A percentile compares a stretch with the other conserved stretches of the same genome.
Conservation (phyloP, 2,329 filamentous ascomycete genomes). For the Fonsecaea multimorphosa region DNA sequence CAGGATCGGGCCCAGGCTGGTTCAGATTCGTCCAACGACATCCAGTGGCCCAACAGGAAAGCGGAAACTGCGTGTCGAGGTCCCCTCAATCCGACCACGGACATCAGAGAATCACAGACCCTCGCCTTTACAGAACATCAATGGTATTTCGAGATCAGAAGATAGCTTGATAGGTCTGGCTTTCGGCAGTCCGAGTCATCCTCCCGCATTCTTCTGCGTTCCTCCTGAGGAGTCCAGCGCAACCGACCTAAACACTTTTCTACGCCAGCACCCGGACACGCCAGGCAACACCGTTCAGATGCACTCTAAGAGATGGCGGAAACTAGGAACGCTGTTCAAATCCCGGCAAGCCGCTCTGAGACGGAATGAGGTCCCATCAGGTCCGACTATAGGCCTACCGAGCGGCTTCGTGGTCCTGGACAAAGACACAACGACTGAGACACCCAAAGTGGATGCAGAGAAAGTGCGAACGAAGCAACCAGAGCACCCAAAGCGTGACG, state of each 20-base stretch:
- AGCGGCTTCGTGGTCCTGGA: slow-evolving; percentile 32
- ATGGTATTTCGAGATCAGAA: slow-evolving; percentile 37
- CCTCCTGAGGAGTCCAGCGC: slow-evolving; percentile 11
- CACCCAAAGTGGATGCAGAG: slow-evolving; percentile 12
- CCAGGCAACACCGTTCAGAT: slow-evolving; percentile 27
- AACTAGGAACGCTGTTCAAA: slow-evolving; percentile 53
- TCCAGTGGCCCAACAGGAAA: slow-evolving; percentile 24
- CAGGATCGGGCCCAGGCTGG: slow-evolving; percentile 15
- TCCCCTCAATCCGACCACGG: slow-evolving; percentile 26
- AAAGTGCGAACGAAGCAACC: slow-evolving; percentile 21
- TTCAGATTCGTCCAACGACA: slow-evolving; percentile 30
- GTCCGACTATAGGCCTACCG: slow-evolving; percentile 31
- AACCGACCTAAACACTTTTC: slow-evolving; percentile 16
- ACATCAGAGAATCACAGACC: slow-evolving; percentile 32
- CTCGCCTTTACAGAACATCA: slow-evolving; percentile 15
- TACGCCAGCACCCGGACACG: slow-evolving; percentile 17
- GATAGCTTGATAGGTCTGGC: slow-evolving; percentile 72
- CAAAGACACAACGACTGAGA: slow-evolving; percentile 24
- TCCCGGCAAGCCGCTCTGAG: slow-evolving; percentile 38
- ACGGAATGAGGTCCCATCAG: slow-evolving; percentile 24
- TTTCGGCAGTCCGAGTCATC: slow-evolving; percentile 67
- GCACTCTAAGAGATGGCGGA: slow-evolving; percentile 53
- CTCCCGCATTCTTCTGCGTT: slow-evolving; percentile 28
- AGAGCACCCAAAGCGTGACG: slow-evolving; percentile 14
- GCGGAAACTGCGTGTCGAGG: slow-evolving; percentile 27